Base-by-base conservation (phyloP, 163 green algal species). In the Chlorella variabilis region DNA sequence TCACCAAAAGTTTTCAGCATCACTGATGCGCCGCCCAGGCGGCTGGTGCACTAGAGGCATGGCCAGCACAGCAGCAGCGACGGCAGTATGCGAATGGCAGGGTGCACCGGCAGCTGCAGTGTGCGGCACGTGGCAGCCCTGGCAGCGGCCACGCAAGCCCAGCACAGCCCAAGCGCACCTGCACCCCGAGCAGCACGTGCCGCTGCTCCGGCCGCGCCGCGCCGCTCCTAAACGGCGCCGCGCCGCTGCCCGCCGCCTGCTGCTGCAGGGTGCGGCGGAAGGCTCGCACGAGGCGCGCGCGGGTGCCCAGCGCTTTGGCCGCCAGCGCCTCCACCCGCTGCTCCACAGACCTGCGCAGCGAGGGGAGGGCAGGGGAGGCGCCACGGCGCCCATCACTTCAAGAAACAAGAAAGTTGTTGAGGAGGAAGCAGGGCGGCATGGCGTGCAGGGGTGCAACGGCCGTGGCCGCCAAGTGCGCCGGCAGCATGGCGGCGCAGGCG, bases 281-380 rank as follows among this genome's bases (percentile, higher is more conserved):
- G 1, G 81, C 83, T 33, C 87, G 87, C 67, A 95, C 89, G 39
- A 88, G 66, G 25, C 76, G 79, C 6, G 90, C 91, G 4, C 92
- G 71, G 45, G 81, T 83, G 29, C 75, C 80, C 5, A 94, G 85
- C 0, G 90, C 92, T 25, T 83, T 77, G 1, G 75, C 76, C 5
- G 88, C 84, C 48, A 94, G 38, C 17, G 51, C 62, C 83, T 93
- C 88, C 5, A 93, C 80, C 1, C 79, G 38, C 1, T 21, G 42
- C 77, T 94, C 92, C 29, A 51, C 2, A 0, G 58, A 38, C 69
- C 79, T 79, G 62, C 7, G 29, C 15, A 1, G 48, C 20, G 0
- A 4, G 21, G 68, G 41, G 1, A 29, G 4, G 33, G 65, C 3
- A 34, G 23, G 63, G 38, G 2, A 21, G 39, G 11, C 45, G 11